These are phyloP conservation scores for Pestalotiopsis sp. DNA, from an alignment of 2,329 filamentous ascomycete species.

Conservation along the genomic window DNA sequence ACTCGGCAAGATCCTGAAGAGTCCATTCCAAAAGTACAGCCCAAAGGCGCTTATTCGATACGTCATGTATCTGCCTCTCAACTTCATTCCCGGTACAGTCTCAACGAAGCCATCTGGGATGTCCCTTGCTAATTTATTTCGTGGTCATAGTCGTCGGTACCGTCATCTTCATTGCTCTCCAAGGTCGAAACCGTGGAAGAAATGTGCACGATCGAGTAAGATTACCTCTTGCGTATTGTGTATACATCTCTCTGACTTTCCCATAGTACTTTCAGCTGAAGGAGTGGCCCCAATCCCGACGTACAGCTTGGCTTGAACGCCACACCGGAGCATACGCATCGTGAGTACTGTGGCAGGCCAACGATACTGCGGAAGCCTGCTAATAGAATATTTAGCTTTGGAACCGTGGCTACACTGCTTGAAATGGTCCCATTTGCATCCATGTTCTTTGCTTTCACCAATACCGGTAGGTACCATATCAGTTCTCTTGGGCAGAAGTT, in stretches of 20 bases:
- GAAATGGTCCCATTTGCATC: slow-evolving; percentile 84
- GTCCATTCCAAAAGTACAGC: slow-evolving; percentile 56
- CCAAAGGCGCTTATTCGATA: slow-evolving; percentile 71
- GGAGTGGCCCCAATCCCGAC: slow-evolving; percentile 68
- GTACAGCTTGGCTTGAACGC: slow-evolving; percentile 66
- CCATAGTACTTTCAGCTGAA: slow-evolving; percentile 88
- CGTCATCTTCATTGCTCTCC: slow-evolving; percentile 73
- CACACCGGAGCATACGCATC: slow-evolving; percentile 78
- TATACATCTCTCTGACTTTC: slow-evolving; percentile 46
- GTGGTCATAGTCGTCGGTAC: slow-evolving; percentile 70
- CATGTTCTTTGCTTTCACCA: slow-evolving; percentile 86
- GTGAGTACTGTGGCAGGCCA: slow-evolving; percentile 48
- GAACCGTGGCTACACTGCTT: slow-evolving; percentile 71
- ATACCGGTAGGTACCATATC: slow-evolving; percentile 56
- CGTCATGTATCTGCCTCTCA: slow-evolving; percentile 84
- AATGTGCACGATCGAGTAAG: slow-evolving; percentile 55
- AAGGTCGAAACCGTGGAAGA: slow-evolving; percentile 58
- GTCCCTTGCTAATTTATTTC: not conserved
- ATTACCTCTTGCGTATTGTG: slow-evolving; percentile 12
- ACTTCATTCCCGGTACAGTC: slow-evolving; percentile 73
- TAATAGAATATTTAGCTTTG: slow-evolving; percentile 51
- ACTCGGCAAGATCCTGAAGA: slow-evolving; percentile 59
- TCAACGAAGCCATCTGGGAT: not conserved
- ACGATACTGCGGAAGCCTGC: not conserved
- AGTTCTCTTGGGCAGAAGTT: not conserved